phyloP scores from a whole-genome alignment of 1,284 basidiomycete species.

The Cutaneotrichosporon dermatis region DNA sequence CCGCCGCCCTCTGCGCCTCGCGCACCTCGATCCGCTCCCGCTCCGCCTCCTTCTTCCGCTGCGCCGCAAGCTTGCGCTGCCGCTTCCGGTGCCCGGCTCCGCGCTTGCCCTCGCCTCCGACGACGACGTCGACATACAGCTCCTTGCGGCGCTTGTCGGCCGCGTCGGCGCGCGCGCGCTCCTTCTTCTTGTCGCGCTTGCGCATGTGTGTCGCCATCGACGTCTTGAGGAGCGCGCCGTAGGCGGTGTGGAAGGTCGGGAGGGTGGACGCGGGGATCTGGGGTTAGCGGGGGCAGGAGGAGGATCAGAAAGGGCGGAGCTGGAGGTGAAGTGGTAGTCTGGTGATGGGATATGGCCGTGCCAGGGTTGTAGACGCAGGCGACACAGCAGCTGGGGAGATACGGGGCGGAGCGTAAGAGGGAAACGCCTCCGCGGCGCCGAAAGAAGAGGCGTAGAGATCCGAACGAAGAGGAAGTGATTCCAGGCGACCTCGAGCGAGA shows the following conservation, averaged over 20 bases:
- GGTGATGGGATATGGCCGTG: too few species aligned
- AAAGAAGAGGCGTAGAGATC: too few species aligned
- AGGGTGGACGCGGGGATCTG: conserved; percentile 66
- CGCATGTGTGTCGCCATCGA: conserved; percentile 68
- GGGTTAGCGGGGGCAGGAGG: background rate
- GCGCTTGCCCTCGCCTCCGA: conserved; percentile 66
- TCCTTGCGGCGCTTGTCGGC: conserved; percentile 61
- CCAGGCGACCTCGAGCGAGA: too few species aligned
- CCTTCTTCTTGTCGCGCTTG: conserved; percentile 86
- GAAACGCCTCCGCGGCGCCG: too few species aligned
- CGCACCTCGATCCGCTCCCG: conserved; percentile 39
- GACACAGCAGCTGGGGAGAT: too few species aligned
- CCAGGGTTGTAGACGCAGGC: too few species aligned
- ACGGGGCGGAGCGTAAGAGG: too few species aligned
- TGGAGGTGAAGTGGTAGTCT: background rate
- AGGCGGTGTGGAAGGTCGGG: conserved; percentile 65
- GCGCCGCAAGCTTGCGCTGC: conserved; percentile 60
- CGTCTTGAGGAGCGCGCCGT: conserved; percentile 70
- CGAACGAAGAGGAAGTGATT: too few species aligned
- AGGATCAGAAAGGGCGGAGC: background rate
- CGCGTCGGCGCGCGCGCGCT: conserved; percentile 70
- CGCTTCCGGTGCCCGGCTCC: conserved; percentile 69
- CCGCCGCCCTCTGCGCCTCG: conserved; percentile 12
- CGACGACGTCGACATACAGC: conserved; percentile 54
- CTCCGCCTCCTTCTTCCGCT: conserved; percentile 58